phyloP scores from a whole-genome alignment of 345 rosid genomes.

The Gynandropsis gynandra region DNA sequence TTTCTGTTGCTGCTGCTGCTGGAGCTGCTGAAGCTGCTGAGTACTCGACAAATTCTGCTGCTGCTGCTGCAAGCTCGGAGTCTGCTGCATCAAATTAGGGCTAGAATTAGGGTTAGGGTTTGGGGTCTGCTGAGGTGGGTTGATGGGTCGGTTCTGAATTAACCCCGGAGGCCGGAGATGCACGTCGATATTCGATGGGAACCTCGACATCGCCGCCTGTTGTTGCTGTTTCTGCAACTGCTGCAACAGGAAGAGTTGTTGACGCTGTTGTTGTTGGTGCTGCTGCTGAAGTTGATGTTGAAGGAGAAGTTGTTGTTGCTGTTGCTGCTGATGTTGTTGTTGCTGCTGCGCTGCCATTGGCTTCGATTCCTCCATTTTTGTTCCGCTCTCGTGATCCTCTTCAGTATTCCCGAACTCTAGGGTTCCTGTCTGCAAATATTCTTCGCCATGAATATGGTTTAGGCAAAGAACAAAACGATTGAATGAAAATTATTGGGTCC shows the following conservation, averaged over 20 bases:
- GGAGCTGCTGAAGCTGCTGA: conserved; percentile 18
- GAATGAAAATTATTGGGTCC: background rate
- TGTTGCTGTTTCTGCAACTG: conserved; percentile 52
- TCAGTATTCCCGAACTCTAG: conserved; percentile 15
- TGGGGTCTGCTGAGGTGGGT: conserved; percentile 31
- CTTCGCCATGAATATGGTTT: conserved; percentile 8
- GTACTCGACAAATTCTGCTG: conserved; percentile 8
- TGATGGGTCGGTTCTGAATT: conserved; percentile 39
- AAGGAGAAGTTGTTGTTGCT: conserved; percentile 23
- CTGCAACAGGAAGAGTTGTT: conserved; percentile 55
- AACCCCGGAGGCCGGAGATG: conserved; percentile 58
- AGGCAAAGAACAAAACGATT: background rate
- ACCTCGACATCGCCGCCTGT: conserved; percentile 85
- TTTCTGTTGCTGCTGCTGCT: conserved; percentile 53
- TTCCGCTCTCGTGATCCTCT: background rate
- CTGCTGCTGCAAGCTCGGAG: conserved; percentile 28
- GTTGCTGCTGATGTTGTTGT: conserved; percentile 41
- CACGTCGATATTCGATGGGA: conserved; percentile 86
- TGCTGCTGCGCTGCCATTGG: conserved; percentile 32
- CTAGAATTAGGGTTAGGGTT: conserved; percentile 31
- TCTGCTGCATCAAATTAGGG: conserved; percentile 29
- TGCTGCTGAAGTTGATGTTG: conserved; percentile 40
- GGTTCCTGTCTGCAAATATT: conserved; percentile 17
- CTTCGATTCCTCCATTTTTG: conserved; percentile 59
- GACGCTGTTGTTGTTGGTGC: conserved; percentile 50